Percentiles rank a stretch among this genome's conserved stretches.
Evolutionary conservation across 2,329 filamentous ascomycete genomes (phyloP).

Genomic region (Paecilomyces formosus): DNA sequence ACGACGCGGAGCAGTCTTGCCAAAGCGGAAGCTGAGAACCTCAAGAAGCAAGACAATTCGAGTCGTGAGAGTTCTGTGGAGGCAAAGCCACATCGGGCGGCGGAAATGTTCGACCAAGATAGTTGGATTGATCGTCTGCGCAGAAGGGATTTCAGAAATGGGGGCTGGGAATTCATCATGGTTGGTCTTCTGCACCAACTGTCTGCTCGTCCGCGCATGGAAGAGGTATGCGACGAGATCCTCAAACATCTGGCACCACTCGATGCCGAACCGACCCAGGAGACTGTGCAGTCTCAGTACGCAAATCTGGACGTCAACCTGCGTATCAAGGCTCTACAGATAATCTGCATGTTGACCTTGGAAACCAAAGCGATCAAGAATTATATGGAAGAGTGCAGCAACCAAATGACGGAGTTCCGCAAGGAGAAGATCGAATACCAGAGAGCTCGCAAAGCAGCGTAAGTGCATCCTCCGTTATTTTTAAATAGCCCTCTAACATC

Average conservation of each 20-base stretch:
- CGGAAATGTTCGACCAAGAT: constrained; percentile 65
- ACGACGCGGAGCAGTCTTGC: constrained; percentile 81
- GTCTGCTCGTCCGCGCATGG: constrained; percentile 64
- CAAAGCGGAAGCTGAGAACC: constrained; percentile 66
- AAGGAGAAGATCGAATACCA: constrained; percentile 96
- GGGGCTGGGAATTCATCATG: constrained; percentile 86
- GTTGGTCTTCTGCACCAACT: constrained; percentile 80
- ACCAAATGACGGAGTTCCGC: constrained; percentile 87
- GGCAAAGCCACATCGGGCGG: constrained; percentile 46
- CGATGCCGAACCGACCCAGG: constrained; percentile 64
- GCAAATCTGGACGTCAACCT: constrained; percentile 71
- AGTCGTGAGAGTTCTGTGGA: constrained; percentile 30
- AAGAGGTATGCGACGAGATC: constrained; percentile 68
- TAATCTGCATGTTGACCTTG: constrained; percentile 76
- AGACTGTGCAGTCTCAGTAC: constrained; percentile 69
- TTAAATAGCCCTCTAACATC: background rate
- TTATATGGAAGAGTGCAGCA: constrained; percentile 86
- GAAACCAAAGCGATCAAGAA: constrained; percentile 79
- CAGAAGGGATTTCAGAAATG: constrained; percentile 76
- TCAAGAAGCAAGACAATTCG: constrained; percentile 55
- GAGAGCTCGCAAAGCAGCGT: constrained; percentile 60
- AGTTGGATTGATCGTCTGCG: constrained; percentile 81
- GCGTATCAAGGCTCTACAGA: constrained; percentile 71
- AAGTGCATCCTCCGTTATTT: constrained; percentile 23
- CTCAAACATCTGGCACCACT: constrained; percentile 74